Conservation (phyloP, 2,329 filamentous ascomycete species). For the Nemania sp. region DNA sequence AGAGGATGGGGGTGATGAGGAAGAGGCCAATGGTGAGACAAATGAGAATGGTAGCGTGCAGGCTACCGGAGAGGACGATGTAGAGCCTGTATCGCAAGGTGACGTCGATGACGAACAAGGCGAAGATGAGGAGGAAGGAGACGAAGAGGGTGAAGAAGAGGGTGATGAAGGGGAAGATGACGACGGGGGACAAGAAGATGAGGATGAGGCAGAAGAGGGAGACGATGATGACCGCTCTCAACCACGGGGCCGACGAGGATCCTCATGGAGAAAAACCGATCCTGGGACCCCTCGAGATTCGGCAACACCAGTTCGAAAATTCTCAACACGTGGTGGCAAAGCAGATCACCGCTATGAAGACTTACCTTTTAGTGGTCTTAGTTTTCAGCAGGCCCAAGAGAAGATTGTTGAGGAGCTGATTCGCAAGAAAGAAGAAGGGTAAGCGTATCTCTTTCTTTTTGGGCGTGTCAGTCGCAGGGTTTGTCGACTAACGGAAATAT, state of each 20-base stretch:
- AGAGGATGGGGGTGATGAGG: constrained; percentile 55
- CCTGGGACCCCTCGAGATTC: constrained; percentile 49
- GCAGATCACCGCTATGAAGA: constrained; percentile 67
- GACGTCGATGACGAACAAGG: constrained; percentile 49
- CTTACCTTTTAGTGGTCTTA: constrained; percentile 76
- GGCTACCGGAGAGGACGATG: constrained; percentile 42
- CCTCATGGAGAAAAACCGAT: constrained; percentile 51
- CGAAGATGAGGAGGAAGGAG: constrained; percentile 16
- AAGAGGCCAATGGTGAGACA: constrained; percentile 42
- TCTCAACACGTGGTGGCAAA: constrained; percentile 53
- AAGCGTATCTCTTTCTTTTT: constrained; percentile 48
- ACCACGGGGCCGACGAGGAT: constrained; percentile 36
- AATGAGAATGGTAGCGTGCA: constrained; percentile 37
- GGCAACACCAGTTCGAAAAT: constrained; percentile 47
- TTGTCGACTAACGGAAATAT: constrained; percentile 41
- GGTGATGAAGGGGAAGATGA: constrained; percentile 51
- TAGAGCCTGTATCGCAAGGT: constrained; percentile 43
- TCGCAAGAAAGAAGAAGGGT: constrained; percentile 75
- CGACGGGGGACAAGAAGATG: constrained; percentile 43
- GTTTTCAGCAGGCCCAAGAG: constrained; percentile 87
- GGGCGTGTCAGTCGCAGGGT: not conserved
- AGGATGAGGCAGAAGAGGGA: constrained; percentile 38
- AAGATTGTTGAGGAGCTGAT: constrained; percentile 83
- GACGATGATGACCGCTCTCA: constrained; percentile 43
- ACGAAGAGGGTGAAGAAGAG: constrained; percentile 46